These are phyloP conservation scores for Cladophialophora immunda DNA, from an alignment of 2,329 filamentous ascomycete species.

Conservation along the genomic window DNA sequence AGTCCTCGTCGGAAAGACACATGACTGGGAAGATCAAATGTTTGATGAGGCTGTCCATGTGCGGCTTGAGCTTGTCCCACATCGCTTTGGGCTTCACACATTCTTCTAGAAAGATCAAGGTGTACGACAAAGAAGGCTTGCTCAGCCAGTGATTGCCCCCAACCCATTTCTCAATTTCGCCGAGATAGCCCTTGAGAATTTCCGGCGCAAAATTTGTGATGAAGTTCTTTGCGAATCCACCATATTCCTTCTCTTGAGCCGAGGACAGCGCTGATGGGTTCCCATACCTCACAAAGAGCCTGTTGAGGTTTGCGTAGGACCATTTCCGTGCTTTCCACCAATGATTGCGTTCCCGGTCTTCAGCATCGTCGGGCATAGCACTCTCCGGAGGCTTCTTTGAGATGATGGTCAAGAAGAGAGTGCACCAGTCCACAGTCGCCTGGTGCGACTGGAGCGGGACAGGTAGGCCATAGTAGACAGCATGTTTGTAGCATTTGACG, in stretches of 20 bases:
- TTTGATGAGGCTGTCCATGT: conserved; percentile 90
- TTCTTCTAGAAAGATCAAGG: conserved; percentile 93
- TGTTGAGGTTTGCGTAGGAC: conserved; percentile 97
- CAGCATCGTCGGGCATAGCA: conserved; percentile 79
- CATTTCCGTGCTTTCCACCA: conserved; percentile 99
- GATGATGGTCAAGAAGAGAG: conserved; percentile 89
- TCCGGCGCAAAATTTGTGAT: conserved; percentile 91
- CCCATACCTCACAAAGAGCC: conserved; percentile 93
- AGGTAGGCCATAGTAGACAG: conserved; percentile 93
- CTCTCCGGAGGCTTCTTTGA: conserved; percentile 82
- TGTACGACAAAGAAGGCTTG: conserved; percentile 91
- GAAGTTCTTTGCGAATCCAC: conserved; percentile 88
- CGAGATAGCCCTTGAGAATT: conserved; percentile 92
- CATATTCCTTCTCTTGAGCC: conserved; percentile 77
- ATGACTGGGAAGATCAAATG: conserved; percentile 96
- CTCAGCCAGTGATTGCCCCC: conserved; percentile 93
- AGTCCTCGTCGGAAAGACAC: conserved; percentile 89
- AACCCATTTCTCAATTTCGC: conserved; percentile 97
- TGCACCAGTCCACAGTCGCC: conserved; percentile 93
- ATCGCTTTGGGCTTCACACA: conserved; percentile 97
- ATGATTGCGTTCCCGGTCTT: conserved; percentile 90
- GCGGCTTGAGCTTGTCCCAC: conserved; percentile 92
- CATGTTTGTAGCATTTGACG: conserved; percentile 97
- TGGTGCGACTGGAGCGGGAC: conserved; percentile 78
- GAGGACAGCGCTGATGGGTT: conserved; percentile 80